These are phyloP conservation scores for Colletotrichum aenigma DNA, from an alignment of 2,329 filamentous ascomycete species.

Conservation along the genomic window DNA sequence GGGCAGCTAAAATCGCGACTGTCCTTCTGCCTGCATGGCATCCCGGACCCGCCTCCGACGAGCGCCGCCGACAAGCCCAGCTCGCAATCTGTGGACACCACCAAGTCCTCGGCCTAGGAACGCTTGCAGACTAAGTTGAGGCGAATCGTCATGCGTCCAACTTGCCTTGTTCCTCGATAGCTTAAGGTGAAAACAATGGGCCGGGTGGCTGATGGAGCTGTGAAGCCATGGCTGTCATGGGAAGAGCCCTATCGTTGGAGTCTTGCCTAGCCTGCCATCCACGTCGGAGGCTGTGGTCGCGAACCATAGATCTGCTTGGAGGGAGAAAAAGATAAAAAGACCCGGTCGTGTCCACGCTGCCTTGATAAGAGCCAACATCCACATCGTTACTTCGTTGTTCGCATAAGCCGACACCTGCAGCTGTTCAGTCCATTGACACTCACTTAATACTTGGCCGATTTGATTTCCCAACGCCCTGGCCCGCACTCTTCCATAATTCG, in stretches of 20 bases:
- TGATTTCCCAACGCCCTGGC: not conserved
- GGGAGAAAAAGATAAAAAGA: not conserved
- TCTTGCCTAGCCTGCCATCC: not conserved
- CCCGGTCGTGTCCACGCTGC: not conserved
- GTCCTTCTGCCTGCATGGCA: not conserved
- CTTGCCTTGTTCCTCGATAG: not conserved
- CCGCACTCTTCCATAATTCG: not conserved
- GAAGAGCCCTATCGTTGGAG: not conserved
- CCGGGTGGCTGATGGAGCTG: not conserved
- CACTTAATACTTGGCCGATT: not conserved
- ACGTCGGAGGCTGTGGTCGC: not conserved
- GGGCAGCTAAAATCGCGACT: not conserved
- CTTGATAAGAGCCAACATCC: too few species aligned
- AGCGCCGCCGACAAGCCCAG: not conserved
- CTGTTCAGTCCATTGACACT: not conserved
- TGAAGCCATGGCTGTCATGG: not conserved
- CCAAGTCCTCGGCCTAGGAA: not conserved
- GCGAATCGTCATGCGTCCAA: conserved; percentile 5
- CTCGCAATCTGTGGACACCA: not conserved
- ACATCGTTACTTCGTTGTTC: not conserved
- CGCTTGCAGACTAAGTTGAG: conserved; percentile 6
- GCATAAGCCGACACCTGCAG: not conserved
- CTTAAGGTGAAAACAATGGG: not conserved
- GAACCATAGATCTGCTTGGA: not conserved
- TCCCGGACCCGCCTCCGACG: conserved; percentile 8